phyloP scores from a whole-genome alignment of 164 flowering plant species.

The Vitis vinifera region ASM3070453v1 NC_081823.1:7246001-7246500 shows the following conservation, averaged over 20 bases:
- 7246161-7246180: slow-evolving; percentile 72
- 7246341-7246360: not conserved
- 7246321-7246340: not conserved
- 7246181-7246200: slow-evolving; percentile 55
- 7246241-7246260: slow-evolving; percentile 84
- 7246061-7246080: slow-evolving; percentile 27
- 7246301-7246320: slow-evolving; percentile 56
- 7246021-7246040: slow-evolving; percentile 34
- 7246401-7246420: slow-evolving; percentile 85
- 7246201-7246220: slow-evolving; percentile 66
- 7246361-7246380: not conserved
- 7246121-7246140: slow-evolving; percentile 60
- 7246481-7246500: slow-evolving; percentile 61
- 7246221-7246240: slow-evolving; percentile 76
- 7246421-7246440: slow-evolving; percentile 94
- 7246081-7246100: slow-evolving; percentile 42
- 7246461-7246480: slow-evolving; percentile 75
- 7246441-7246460: slow-evolving; percentile 86
- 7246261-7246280: slow-evolving; percentile 81
- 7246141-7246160: slow-evolving; percentile 75
- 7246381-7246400: slow-evolving; percentile 20
- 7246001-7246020: slow-evolving; percentile 16
- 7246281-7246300: slow-evolving; percentile 88
- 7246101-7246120: slow-evolving; percentile 75
- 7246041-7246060: slow-evolving; percentile 38